Percentiles rank a stretch among this genome's conserved stretches.
phyloP scores from a whole-genome alignment of 352 stramenopile genomes.

The Globisporangium carolinianum region DNA sequence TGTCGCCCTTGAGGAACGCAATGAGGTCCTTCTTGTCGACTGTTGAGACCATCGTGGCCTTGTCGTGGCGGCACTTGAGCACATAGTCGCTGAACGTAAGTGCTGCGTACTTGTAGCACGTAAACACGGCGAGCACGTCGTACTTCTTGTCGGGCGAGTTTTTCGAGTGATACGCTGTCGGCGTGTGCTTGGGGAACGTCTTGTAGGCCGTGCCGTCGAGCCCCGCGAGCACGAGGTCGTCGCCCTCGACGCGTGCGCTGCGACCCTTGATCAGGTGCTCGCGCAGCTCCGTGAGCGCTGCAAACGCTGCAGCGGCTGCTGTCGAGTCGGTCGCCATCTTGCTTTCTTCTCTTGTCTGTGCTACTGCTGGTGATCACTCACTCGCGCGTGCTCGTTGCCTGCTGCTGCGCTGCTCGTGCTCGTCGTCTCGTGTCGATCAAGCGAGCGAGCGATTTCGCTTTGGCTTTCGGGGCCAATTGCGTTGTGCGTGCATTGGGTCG shows the following conservation, averaged over 20 bases:
- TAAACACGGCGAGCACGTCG: conserved; percentile 73
- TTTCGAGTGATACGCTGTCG: conserved; percentile 80
- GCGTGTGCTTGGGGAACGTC: conserved; percentile 52
- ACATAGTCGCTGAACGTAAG: conserved; percentile 83
- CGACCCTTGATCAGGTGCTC: conserved; percentile 74
- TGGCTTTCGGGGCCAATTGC: too few species aligned
- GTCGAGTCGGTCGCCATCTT: not conserved
- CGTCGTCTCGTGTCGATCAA: too few species aligned
- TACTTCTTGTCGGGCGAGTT: conserved; percentile 71
- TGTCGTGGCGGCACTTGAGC: conserved; percentile 70
- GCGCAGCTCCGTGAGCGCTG: conserved; percentile 41
- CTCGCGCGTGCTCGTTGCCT: too few species aligned
- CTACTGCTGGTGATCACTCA: too few species aligned
- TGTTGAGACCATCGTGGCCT: conserved; percentile 75
- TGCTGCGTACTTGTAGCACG: conserved; percentile 67
- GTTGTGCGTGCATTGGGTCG: too few species aligned
- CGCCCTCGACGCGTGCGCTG: conserved; percentile 39
- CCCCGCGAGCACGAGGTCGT: conserved; percentile 55
- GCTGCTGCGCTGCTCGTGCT: too few species aligned
- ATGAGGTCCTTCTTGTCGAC: conserved; percentile 87
- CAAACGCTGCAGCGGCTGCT: conserved; percentile 18
- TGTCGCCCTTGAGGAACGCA: conserved; percentile 79
- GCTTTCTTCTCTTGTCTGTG: too few species aligned
- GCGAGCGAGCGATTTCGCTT: too few species aligned
- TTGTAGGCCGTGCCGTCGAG: conserved; percentile 37